Evolutionary conservation across 2,329 filamentous ascomycete genomes (phyloP).

Genomic region (Nemania abortiva): DNA sequence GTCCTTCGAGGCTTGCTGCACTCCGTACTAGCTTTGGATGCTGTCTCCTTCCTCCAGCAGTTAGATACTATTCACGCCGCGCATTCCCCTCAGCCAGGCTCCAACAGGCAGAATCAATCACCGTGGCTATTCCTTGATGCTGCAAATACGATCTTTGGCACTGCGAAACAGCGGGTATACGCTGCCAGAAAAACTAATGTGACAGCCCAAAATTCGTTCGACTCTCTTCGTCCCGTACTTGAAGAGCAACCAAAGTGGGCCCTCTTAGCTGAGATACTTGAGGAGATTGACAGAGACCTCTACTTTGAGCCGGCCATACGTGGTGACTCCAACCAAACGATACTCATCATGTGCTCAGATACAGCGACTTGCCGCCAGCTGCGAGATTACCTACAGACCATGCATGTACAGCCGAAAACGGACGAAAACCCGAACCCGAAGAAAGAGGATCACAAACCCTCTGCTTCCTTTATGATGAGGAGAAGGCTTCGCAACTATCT

Average conservation of each 20-base stretch:
- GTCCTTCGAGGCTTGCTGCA: constrained; percentile 86
- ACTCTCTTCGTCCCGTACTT: constrained; percentile 81
- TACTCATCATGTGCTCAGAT: constrained; percentile 95
- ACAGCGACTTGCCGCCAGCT: constrained; percentile 87
- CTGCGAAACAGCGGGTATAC: constrained; percentile 89
- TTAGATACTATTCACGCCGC: constrained; percentile 94
- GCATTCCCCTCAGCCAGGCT: constrained; percentile 87
- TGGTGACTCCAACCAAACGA: constrained; percentile 90
- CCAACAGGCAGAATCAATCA: constrained; percentile 87
- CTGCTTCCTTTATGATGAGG: constrained; percentile 89
- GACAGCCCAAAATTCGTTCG: constrained; percentile 60
- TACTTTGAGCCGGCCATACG: constrained; percentile 82
- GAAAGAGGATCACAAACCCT: constrained; percentile 70
- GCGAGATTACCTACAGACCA: constrained; percentile 89
- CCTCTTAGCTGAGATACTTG: constrained; percentile 86
- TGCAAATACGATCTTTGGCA: constrained; percentile 92
- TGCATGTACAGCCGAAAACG: constrained; percentile 76
- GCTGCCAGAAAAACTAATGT: constrained; percentile 70
- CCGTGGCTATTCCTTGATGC: constrained; percentile 97
- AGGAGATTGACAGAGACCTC: constrained; percentile 91
- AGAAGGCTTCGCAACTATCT: constrained; percentile 88
- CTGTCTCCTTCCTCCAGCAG: constrained; percentile 91
- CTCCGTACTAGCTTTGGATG: constrained; percentile 85
- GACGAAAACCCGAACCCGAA: constrained; percentile 56
- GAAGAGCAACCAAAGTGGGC: constrained; percentile 97